These are phyloP conservation scores for Luvunga scandens DNA, from an alignment of 345 rosid species.

Conservation along the genomic window DNA sequence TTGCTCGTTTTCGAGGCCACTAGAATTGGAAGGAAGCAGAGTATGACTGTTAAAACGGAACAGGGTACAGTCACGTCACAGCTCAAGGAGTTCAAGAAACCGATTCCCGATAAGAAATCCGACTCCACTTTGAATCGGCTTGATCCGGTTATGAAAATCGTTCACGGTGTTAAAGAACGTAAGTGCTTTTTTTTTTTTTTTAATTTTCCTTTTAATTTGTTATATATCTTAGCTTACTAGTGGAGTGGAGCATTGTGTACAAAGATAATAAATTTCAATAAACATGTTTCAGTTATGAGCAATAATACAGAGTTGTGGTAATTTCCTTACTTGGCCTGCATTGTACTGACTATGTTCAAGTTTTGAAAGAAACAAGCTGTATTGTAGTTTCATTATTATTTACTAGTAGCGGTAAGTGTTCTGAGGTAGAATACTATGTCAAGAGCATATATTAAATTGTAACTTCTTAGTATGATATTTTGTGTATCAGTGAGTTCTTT, in stretches of 20 bases:
- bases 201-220: background rate
- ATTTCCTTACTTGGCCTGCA: background rate
- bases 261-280: background rate
- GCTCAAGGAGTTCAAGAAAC: background rate
- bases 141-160: slow-evolving; percentile 46
- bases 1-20: slow-evolving; percentile 66
- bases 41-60: slow-evolving; percentile 15
- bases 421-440: background rate
- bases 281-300: background rate
- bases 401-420: background rate
- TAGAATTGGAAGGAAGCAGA: slow-evolving; percentile 44
- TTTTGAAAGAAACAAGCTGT: background rate
- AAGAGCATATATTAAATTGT: background rate
- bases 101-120: slow-evolving; percentile 24
- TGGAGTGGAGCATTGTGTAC: background rate
- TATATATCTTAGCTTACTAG: background rate
- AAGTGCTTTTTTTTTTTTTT: slow-evolving; percentile 11
- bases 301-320: background rate
- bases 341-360: background rate
- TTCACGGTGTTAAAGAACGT: slow-evolving; percentile 52
- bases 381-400: background rate
- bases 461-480: background rate
- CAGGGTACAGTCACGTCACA: slow-evolving; percentile 2
- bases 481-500: background rate
- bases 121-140: slow-evolving; percentile 50